phyloP scores from a whole-genome alignment of 1,284 basidiomycete species.

The Fomitiporia mediterranea region DNA sequence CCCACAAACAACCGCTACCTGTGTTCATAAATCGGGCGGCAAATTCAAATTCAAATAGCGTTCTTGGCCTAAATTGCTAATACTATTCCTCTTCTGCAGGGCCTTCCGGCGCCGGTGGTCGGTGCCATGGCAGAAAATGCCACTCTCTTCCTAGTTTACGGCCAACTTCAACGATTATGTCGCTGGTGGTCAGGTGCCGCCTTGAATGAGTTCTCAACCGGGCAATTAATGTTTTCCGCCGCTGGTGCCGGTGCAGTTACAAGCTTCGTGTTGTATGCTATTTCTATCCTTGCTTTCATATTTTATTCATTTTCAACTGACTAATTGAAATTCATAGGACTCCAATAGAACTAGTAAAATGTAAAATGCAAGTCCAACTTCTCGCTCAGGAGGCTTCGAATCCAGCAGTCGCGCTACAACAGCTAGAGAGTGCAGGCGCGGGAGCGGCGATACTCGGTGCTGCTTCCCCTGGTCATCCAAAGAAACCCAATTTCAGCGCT shows the following conservation, averaged over 20 bases:
- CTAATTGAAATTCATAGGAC: conserved; percentile 45
- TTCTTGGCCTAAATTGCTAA: background rate
- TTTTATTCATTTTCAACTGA: background rate
- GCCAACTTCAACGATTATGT: conserved; percentile 73
- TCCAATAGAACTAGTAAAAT: conserved; percentile 90
- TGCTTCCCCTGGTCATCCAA: conserved; percentile 19
- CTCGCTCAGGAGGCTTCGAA: conserved; percentile 33
- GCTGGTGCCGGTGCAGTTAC: conserved; percentile 80
- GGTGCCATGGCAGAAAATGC: conserved; percentile 94
- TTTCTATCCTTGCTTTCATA: conserved; percentile 27
- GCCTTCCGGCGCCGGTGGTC: conserved; percentile 81
- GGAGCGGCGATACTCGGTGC: conserved; percentile 26
- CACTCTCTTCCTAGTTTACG: conserved; percentile 82
- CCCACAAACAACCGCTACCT: too few relatives aligned
- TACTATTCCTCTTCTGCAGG: conserved; percentile 40
- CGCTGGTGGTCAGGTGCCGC: conserved; percentile 35
- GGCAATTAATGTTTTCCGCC: conserved; percentile 70
- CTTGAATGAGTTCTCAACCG: conserved; percentile 45
- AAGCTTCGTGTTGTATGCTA: conserved; percentile 77
- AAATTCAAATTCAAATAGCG: too few relatives aligned
- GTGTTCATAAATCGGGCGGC: too few relatives aligned
- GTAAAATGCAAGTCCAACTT: conserved; percentile 95
- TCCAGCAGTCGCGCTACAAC: conserved; percentile 24
- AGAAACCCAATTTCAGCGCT: conserved; percentile 27
- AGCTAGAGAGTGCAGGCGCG: conserved; percentile 23